Base-by-base conservation (phyloP, 2,329 filamentous ascomycete species). In the Thielaviopsis euricoi region DNA sequence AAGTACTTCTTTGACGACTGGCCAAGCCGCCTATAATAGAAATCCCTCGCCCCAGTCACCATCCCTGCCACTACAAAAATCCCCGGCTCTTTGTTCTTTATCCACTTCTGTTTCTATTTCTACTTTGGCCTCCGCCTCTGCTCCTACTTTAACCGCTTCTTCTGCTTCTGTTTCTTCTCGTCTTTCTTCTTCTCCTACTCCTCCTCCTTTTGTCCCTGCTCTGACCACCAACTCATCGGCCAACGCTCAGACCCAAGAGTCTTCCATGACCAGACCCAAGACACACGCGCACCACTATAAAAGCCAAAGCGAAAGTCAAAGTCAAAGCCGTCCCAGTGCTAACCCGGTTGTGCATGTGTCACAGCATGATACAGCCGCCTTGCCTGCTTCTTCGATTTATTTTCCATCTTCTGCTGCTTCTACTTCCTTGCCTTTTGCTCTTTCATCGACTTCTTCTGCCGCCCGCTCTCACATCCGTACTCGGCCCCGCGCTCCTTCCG, bases 61-160 rank as follows among this genome's bases (percentile, higher is more conserved):
- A 43, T 43, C 37, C 37, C 37, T 43, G 37, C 37, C 37, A 15
- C 13, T 7, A 15, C 13, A 43, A 43, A 43, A 43, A n/a, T 1
- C 6, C 37, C 37, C 37, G 37, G 37, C 17, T 43, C 37, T 43
- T 43, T 43, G 37, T 57, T 57, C 55, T 57, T 57, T 57, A 26
- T 52, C 17, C 23, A 21, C 49, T 19, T n/a, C 19, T 40, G 43
- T 43, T 57, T 22, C 46, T 46, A n/a, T n/a, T n/a, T 15, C 37
- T 13, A 40, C 37, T 43, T 43, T 23, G 9, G 29, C 12, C 23
- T 22, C 19, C 10, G 40, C 43, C 21, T 25, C 15, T 15, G 15
- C 6, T 19, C 22, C 55, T 51, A 26, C 55, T 52, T 33, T 25
- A 15, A 19, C 55, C 52, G 26, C 26, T 52, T 22, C 19, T 23